A percentile compares a stretch with the other conserved stretches of the same genome.
phyloP scores from a whole-genome alignment of 2,329 filamentous ascomycete genomes.

The Albophoma yamanashiensis region DNA sequence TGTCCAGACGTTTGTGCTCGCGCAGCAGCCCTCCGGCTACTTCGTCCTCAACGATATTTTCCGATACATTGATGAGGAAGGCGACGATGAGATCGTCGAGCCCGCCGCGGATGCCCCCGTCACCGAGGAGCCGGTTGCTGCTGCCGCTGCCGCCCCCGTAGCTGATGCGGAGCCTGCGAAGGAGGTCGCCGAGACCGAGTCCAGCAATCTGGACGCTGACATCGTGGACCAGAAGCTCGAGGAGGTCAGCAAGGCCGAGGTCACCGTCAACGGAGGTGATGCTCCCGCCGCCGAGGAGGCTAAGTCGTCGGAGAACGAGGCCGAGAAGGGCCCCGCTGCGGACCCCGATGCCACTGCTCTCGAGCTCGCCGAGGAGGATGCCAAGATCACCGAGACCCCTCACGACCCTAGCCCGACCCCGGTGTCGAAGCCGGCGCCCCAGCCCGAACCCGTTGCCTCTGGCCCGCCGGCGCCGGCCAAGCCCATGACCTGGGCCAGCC shows the following conservation, averaged over 20 bases:
- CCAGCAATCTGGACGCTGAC: constrained; percentile 29
- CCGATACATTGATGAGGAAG: constrained; percentile 79
- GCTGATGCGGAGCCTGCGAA: constrained; percentile 17
- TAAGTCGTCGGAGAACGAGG: constrained; percentile 27
- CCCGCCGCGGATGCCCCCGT: constrained; percentile 20
- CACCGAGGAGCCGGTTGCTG: constrained; percentile 15
- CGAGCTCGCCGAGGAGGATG: constrained; percentile 44
- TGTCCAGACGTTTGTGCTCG: constrained; percentile 93
- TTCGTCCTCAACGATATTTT: constrained; percentile 98
- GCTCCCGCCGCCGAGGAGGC: constrained; percentile 19
- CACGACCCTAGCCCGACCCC: constrained; percentile 50
- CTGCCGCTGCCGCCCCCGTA: constrained; percentile 9
- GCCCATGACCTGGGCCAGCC: constrained; percentile 68
- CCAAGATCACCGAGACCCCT: constrained; percentile 53
- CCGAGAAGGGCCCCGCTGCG: constrained; percentile 21
- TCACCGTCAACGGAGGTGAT: constrained; percentile 20
- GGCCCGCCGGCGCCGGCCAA: constrained; percentile 39
- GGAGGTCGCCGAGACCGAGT: constrained; percentile 24
- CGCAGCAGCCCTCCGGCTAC: constrained; percentile 91
- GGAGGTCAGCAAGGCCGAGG: constrained; percentile 36
- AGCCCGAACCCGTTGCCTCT: constrained; percentile 37
- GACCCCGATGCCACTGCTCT: constrained; percentile 39
- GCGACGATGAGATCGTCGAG: constrained; percentile 51
- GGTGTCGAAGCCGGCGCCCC: constrained; percentile 29
- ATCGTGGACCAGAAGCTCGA: constrained; percentile 69